Conservation (phyloP, 169 alveolate species). For the Babesia caballi region DNA sequence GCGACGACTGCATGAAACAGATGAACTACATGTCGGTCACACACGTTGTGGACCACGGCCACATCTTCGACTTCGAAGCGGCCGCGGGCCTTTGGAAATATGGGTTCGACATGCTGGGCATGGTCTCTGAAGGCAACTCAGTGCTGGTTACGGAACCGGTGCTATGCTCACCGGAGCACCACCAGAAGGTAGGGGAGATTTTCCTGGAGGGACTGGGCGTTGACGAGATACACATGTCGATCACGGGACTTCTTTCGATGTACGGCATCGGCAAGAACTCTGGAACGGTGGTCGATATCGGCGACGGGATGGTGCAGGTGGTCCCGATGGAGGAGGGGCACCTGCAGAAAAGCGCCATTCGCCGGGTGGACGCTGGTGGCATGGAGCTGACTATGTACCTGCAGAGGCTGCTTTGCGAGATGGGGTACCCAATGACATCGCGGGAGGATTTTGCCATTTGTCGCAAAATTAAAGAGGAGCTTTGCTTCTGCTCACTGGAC, state of each 20-base stretch:
- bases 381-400: constrained; percentile 82
- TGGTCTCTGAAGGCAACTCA: constrained; percentile 44
- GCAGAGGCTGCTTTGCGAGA: constrained; percentile 76
- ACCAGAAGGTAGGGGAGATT: constrained; percentile 78
- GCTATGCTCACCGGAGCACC: constrained; percentile 65
- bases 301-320: constrained; percentile 84
- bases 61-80: constrained; percentile 46
- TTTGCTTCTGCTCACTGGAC: constrained; percentile 81
- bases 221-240: constrained; percentile 78
- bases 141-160: constrained; percentile 71
- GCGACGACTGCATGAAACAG: constrained; percentile 61
- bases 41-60: constrained; percentile 70
- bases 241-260: constrained; percentile 82
- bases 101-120: constrained; percentile 19
- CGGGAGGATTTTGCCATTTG: constrained; percentile 74
- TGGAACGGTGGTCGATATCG: constrained; percentile 84
- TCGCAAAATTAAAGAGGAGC: constrained; percentile 77
- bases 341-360: constrained; percentile 75
- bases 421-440: constrained; percentile 77
- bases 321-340: constrained; percentile 88
- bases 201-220: constrained; percentile 79
- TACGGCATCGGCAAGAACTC: constrained; percentile 85
- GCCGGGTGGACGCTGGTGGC: constrained; percentile 83
- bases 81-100: constrained; percentile 34
- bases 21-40: constrained; percentile 56